Conservation (phyloP, 176 grass and related monocot genomes). For the Puya raimondii region DNA sequence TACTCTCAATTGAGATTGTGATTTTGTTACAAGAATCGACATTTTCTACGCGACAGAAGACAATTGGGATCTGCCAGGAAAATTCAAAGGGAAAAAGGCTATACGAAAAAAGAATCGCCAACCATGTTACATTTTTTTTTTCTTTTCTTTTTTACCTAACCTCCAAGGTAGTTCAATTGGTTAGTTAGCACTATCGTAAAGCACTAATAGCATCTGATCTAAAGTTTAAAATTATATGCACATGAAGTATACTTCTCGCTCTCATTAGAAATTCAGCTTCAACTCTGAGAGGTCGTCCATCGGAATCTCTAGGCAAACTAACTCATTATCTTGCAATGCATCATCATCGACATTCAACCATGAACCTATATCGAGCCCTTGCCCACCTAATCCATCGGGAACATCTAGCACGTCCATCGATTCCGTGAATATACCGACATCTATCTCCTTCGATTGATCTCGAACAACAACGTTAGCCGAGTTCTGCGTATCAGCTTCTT, state of each 20-base stretch:
- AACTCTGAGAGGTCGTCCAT: constrained; percentile 58
- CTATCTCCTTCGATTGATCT: constrained; percentile 15
- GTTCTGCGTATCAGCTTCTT: constrained; percentile 19
- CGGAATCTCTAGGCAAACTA: constrained; percentile 49
- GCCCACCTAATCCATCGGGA: constrained; percentile 36
- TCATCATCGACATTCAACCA: constrained; percentile 45
- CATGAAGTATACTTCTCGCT: constrained; percentile 14
- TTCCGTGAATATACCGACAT: constrained; percentile 27
- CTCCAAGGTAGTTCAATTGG: constrained; percentile 21
- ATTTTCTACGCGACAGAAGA: constrained; percentile 17
- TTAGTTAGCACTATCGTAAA: constrained; percentile 21
- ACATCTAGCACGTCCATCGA: constrained; percentile 46
- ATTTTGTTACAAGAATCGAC: constrained; percentile 25
- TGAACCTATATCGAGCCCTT: constrained; percentile 45
- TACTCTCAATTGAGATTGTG: constrained; percentile 4
- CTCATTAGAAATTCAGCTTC: constrained; percentile 38
- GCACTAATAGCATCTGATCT: constrained; percentile 6
- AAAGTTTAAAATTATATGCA: constrained; percentile 25
- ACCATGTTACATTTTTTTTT: constrained; percentile 33
- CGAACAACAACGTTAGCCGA: constrained; percentile 8
- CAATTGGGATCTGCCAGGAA: constrained; percentile 13
- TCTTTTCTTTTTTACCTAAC: background rate
- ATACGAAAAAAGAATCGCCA: constrained; percentile 11
- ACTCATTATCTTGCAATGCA: constrained; percentile 42
- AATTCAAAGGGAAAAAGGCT: constrained; percentile 1